These are phyloP conservation scores for Nymphaea thermarum DNA, from an alignment of 164 flowering plant genomes.

Conservation along the genomic window DNA sequence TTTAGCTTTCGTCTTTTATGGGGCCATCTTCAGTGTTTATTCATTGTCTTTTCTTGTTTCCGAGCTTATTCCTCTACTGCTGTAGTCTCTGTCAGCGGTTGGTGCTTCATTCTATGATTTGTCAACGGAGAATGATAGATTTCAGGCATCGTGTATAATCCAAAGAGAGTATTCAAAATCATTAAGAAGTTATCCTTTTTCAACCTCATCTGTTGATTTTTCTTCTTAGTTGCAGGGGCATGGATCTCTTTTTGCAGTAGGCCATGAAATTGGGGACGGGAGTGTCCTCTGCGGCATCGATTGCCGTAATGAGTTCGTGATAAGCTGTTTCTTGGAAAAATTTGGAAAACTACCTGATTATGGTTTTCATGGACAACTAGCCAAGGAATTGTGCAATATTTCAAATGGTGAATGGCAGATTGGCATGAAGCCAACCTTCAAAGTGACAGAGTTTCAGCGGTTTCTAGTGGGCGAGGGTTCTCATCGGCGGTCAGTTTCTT, in stretches of 20 bases:
- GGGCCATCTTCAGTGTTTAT: too few species aligned
- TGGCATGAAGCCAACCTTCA: constrained; percentile 9
- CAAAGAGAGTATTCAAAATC: too few species aligned
- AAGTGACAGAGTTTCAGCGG: constrained; percentile 22
- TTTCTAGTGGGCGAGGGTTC: constrained; percentile 75
- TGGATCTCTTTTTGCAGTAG: not conserved
- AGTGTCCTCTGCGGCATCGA: constrained; percentile 5
- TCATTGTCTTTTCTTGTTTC: too few species aligned
- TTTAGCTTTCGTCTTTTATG: too few species aligned
- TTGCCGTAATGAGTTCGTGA: constrained; percentile 23
- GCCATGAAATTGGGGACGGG: constrained; percentile 4
- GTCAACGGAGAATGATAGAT: too few species aligned
- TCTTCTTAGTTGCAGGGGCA: not conserved
- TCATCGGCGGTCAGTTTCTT: constrained; percentile 60
- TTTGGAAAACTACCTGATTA: constrained; percentile 27
- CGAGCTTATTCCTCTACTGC: too few species aligned
- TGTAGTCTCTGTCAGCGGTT: too few species aligned
- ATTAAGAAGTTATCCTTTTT: too few species aligned
- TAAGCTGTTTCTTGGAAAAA: constrained; percentile 35
- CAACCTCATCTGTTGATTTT: too few species aligned
- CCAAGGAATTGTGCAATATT: constrained; percentile 13
- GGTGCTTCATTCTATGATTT: too few species aligned
- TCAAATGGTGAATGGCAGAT: constrained; percentile 14
- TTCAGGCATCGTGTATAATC: too few species aligned
- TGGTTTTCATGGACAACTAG: constrained; percentile 21